Evolutionary conservation across 352 stramenopile genomes (phyloP), one percentile per base, ranked within the genome.

Genomic region (Peronospora tabacina): DNA sequence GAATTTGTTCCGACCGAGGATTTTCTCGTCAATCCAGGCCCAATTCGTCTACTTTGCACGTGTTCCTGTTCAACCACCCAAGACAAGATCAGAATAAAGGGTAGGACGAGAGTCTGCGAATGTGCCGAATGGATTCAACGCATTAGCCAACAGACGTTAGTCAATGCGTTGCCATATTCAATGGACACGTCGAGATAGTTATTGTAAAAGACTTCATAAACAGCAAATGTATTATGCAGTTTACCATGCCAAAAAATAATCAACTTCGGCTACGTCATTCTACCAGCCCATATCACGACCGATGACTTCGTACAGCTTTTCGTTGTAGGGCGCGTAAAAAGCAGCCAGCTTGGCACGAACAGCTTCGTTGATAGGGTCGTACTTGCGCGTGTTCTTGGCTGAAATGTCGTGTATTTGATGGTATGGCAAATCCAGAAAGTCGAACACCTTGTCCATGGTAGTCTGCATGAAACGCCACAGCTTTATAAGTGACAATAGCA

Each of bases 351-450:
- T 87, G 34, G 59, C 61, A 16, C 70, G 66, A 12, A 78, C 77
- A 15, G 51, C 67, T 2, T 69, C 35, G 7, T 71, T 55, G 40
- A 96, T 67, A 5, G 83, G 74, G 11, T 85, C 70, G 58, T 96
- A 96, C 51, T 79, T 76, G 55, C 87, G 79, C 32, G 78, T 87
- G 58, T 96, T 97, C 56, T 95, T 95, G 33, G 86, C 71, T 22
- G 70, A 75, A 13, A 55, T 72, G 56, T 95, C 82, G 41, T 86
- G 68, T 30, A 95, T 93, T 32, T 66, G 68, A 52, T 90, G 76
- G 36, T 80, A 70, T 7, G 85, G 81, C n/a, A 95, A 50, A 15
- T 88, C 82, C 19, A 96, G 52, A 44, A 95, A 95, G 15, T 66
- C 56, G 50, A 93, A 95, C 19, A 96, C 82, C 26, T 75, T 75